Base-by-base conservation (phyloP, 2,329 filamentous ascomycete genomes). In the Paradendryphiella salina region DNA sequence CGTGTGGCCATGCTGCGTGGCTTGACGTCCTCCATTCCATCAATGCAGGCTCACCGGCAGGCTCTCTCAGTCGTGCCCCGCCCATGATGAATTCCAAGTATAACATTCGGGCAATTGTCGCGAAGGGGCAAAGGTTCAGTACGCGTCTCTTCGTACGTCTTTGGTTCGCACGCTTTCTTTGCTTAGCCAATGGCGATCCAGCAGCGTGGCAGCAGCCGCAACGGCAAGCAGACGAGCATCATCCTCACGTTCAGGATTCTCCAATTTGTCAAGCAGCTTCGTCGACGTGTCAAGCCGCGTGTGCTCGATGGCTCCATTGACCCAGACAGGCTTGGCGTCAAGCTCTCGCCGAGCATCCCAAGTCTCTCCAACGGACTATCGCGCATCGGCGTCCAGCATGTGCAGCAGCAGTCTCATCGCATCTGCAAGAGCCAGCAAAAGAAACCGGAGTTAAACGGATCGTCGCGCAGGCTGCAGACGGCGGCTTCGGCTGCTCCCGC, bases 221-320 rank as follows among this genome's bases (percentile, higher is more conserved):
- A 48, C 53, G 57, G 59, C 53, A 60, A 63, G 52, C 61, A 63
- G 44, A 52, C 64, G 21, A 67, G 62, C 52, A 60, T 75, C 45
- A 62, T 69, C 60, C 63, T 74, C 46, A 70, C 71, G 21, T 69
- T 71, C 57, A 69, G 68, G 55, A 65, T 74, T 46, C 60, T 75
- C 44, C 67, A 71, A 59, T 65, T 74, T 56, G 65, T 75, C 59
- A 66, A 69, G 42, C 64, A 69, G 47, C 70, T 76, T 46, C 69
- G 71, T 46, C 70, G 66, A 52, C 69, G 71, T 46, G 64, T 72
- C 36, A 66, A 67, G 63, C 66, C 63, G 60, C 72, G 67, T 46
- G 45, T 56, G 39, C 57, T 45, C 41, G 33, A 56, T 44, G 58
- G 60, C 56, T 64, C 64, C 40, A 42, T 58, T 46, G 44, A 45